Evolutionary conservation across 306 rosid species (phyloP), one percentile per base, ranked within the genome.

Genomic region (Bauhinia variegata): DNA sequence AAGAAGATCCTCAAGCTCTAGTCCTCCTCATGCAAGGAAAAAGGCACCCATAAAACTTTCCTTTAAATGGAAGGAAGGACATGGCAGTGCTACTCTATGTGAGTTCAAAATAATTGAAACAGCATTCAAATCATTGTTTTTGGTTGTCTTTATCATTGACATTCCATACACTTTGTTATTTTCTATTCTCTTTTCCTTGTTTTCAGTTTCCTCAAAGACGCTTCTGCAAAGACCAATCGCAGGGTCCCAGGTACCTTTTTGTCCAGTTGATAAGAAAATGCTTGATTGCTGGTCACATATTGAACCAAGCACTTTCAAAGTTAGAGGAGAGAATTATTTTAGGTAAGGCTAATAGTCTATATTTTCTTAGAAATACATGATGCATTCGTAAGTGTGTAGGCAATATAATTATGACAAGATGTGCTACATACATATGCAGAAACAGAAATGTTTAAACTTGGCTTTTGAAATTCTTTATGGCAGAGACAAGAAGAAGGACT

Each of bases 401-500:
- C 14, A 39, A 18, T 6, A 11, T 2, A 46, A 8, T 49, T 44
- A 41, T 49, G 50, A 36, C 38, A 5, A 34, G 38, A 54, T 72
- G 46, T 65, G 51, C 11, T 53, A 39, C 50, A 36, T 63, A 46
- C 23, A 39, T 49, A 18, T 43, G 1, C 17, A 18, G 34, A 42
- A 43, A 47, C 53, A 48, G 47, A 48, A 52, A 17, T 62, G 46
- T 73, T 55, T 67, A 38, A 38, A 64, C 63, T 71, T 59, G 38
- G 38, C 33, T 60, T n/a, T 51, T 43, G 49, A 52, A 79, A 32
- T 66, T 63, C 38, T 63, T 52, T 46, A 31, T 76, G 80, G 68
- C 79, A 95, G 99, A 85, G 99, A 95, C 76, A 88, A 83, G 87
- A 95, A 85, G 86, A 95, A 95, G 80, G 99, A 88, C 1, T 74